Percentiles rank a stretch among this genome's conserved stretches.
phyloP scores from a whole-genome alignment of 2,329 filamentous ascomycete genomes.

The Coniochaeta sp. region DNA sequence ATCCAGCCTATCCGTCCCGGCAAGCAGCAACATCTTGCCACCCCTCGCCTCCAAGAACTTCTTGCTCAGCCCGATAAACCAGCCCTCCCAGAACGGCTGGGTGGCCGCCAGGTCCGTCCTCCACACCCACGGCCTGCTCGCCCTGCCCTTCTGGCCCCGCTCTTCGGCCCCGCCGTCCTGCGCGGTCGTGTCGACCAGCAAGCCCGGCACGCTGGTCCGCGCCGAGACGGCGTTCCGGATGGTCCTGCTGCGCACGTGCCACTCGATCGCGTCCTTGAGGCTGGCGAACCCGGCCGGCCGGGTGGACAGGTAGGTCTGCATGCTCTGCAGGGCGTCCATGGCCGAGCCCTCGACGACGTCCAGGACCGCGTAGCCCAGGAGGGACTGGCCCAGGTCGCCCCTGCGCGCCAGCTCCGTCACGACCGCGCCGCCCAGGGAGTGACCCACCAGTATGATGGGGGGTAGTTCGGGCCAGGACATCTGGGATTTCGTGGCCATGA shows the following conservation, averaged over 20 bases:
- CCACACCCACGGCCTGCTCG: conserved; percentile 65
- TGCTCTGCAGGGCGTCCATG: conserved; percentile 88
- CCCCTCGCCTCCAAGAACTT: conserved; percentile 80
- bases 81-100: conserved; percentile 87
- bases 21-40: conserved; percentile 77
- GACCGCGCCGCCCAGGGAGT: conserved; percentile 88
- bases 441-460: conserved; percentile 74
- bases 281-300: conserved; percentile 73
- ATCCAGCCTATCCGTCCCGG: conserved; percentile 83
- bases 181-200: conserved; percentile 39
- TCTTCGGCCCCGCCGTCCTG: conserved; percentile 40
- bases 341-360: conserved; percentile 96
- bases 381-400: conserved; percentile 53
- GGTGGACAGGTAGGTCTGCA: conserved; percentile 84
- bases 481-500: conserved; percentile 56
- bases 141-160: not conserved
- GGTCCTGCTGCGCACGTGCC: conserved; percentile 86
- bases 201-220: conserved; percentile 74
- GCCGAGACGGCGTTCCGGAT: conserved; percentile 80
- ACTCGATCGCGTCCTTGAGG: conserved; percentile 75
- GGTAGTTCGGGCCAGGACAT: conserved; percentile 72
- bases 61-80: conserved; percentile 81
- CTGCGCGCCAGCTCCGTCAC: conserved; percentile 73
- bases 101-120: conserved; percentile 76
- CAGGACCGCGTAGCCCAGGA: conserved; percentile 82